A percentile compares a stretch with the other conserved stretches of the same genome.
Conservation (phyloP, 1,139 yeast species). For the Sugiyamaella paludigena region DNA sequence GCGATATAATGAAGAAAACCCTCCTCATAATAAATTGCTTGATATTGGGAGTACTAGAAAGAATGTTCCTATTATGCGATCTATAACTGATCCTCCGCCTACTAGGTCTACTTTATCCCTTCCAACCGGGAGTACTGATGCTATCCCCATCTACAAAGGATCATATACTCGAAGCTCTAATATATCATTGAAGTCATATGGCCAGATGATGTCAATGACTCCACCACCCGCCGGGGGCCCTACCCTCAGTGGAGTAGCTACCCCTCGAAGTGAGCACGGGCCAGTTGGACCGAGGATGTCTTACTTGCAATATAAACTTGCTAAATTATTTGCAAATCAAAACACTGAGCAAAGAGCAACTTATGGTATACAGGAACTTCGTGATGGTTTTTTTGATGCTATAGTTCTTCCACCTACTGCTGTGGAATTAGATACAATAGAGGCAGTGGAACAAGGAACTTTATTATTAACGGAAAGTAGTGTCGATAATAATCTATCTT, state of each 20-base stretch:
- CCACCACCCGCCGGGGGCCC: not conserved
- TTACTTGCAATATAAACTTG: slow-evolving; percentile 16
- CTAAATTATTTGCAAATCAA: slow-evolving; percentile 19
- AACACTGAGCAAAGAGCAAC: slow-evolving; percentile 33
- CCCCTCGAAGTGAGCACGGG: slow-evolving; percentile 1
- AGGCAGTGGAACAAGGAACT: not conserved
- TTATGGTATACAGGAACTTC: slow-evolving; percentile 43
- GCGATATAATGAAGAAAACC: too few relatives aligned
- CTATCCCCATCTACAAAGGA: slow-evolving; percentile 24
- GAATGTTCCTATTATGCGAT: not conserved
- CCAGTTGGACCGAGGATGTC: slow-evolving; percentile 16
- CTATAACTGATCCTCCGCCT: too few relatives aligned
- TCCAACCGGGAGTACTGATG: slow-evolving; percentile 11
- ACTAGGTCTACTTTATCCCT: not conserved
- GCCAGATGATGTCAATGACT: not conserved
- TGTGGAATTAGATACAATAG: slow-evolving; percentile 23
- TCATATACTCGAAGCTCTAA: slow-evolving; percentile 22
- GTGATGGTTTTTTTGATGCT: slow-evolving; percentile 51
- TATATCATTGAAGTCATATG: slow-evolving; percentile 11
- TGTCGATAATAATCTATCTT: too few relatives aligned
- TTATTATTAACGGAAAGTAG: too few relatives aligned
- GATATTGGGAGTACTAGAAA: slow-evolving; percentile 1
- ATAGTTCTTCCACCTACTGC: slow-evolving; percentile 39
- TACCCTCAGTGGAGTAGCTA: not conserved
- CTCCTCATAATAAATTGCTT: slow-evolving; percentile 1